Evolutionary conservation across 306 rosid species (phyloP).

Genomic region (Dryas octopetala): DNA sequence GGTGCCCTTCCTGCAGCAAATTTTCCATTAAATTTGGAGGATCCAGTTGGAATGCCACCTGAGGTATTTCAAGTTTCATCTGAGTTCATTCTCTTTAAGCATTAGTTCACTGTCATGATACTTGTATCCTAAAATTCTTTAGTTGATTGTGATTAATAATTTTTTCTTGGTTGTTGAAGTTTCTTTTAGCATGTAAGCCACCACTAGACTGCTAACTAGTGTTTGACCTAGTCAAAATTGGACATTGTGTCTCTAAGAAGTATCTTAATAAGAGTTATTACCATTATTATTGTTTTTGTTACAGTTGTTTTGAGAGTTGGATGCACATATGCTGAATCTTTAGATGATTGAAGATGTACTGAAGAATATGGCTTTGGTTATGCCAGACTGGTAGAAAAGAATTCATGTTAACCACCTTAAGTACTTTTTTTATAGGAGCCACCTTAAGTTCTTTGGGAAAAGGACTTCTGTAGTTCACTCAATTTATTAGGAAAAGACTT

Average conservation of each 20-base stretch:
- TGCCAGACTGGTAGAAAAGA: background rate
- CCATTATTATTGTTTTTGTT: background rate
- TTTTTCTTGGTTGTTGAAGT: background rate
- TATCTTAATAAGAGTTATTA: background rate
- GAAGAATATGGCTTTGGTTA: background rate
- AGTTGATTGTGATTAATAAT: background rate
- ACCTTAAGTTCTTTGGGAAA: background rate
- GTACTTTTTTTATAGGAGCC: no score
- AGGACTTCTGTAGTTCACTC: background rate
- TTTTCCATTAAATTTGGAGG: conserved; percentile 47
- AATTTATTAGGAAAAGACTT: background rate
- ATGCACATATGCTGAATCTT: background rate
- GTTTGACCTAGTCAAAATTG: background rate
- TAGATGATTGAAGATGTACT: background rate
- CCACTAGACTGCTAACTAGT: conserved; percentile 1
- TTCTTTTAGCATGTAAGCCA: background rate
- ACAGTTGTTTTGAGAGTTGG: background rate
- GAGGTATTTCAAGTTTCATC: conserved; percentile 58
- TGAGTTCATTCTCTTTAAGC: conserved; percentile 29
- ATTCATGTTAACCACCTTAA: background rate
- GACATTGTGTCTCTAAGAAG: background rate
- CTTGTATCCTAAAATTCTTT: background rate
- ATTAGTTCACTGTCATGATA: conserved; percentile 20
- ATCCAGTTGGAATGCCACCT: conserved; percentile 83
- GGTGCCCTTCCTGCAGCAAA: conserved; percentile 38